Conservation (phyloP, 2,329 filamentous ascomycete genomes). For the Cytospora paraplurivora region DNA sequence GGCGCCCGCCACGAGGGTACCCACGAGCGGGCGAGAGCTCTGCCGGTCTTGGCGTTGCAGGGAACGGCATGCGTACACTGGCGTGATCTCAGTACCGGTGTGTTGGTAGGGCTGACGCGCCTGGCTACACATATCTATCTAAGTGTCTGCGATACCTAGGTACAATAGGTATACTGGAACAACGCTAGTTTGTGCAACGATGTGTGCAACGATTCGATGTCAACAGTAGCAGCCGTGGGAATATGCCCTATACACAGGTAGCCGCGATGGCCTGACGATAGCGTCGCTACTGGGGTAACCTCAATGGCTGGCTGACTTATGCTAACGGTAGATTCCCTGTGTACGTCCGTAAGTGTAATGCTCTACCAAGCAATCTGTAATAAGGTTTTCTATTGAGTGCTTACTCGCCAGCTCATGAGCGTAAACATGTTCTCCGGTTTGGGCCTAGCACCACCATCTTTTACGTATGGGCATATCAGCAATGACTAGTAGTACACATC, state of each 20-base stretch:
- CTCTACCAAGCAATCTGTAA: no score
- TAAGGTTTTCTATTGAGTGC: no score
- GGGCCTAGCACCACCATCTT: neutral
- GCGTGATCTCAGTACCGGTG: neutral
- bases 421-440: neutral
- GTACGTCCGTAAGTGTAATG: no score
- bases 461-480: neutral
- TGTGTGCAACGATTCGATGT: neutral
- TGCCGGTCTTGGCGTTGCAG: neutral
- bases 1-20: no score
- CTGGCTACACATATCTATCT: neutral
- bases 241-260: no score
- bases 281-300: no score
- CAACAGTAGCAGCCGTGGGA: no score
- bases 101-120: neutral
- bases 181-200: neutral
- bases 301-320: no score
- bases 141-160: neutral
- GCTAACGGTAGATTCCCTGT: no score
- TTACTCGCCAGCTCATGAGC: no score
- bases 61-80: neutral
- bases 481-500: neutral
- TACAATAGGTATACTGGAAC: neutral
- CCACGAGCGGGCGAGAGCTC: neutral
- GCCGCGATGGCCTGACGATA: no score